Percentiles rank a stretch among this genome's conserved stretches.
Conservation (phyloP, 2,329 filamentous ascomycete species). For the Colletotrichum phormii region DNA sequence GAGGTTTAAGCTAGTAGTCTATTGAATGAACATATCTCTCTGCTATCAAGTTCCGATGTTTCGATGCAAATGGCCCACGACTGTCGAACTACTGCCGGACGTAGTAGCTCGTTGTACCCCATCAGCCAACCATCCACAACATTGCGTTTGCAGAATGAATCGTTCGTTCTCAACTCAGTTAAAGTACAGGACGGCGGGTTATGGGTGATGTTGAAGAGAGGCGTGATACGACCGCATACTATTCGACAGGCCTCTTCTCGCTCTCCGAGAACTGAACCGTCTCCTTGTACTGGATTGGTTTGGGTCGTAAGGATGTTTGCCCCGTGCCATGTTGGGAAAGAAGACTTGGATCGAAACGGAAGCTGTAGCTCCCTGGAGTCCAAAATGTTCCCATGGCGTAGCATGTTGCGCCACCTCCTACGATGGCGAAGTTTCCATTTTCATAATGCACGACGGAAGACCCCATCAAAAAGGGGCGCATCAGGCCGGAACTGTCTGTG, state of each 20-base stretch:
- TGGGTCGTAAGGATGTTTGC: neutral
- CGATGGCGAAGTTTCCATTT: slow-evolving; percentile 66
- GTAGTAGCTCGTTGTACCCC: too few relatives aligned
- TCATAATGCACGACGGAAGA: slow-evolving; percentile 64
- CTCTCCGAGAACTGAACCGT: slow-evolving; percentile 28
- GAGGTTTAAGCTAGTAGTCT: too few relatives aligned
- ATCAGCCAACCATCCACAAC: too few relatives aligned
- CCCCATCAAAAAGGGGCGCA: slow-evolving; percentile 78
- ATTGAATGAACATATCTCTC: neutral
- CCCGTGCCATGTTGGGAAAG: neutral
- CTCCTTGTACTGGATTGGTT: slow-evolving; percentile 3
- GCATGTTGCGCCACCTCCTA: slow-evolving; percentile 87
- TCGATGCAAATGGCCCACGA: neutral
- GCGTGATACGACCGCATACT: slow-evolving; percentile 69
- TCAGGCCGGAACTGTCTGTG: slow-evolving; percentile 13
- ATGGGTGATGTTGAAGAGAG: slow-evolving; percentile 81
- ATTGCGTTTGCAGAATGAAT: slow-evolving; percentile 75
- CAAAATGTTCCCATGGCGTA: slow-evolving; percentile 92
- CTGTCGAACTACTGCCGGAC: too few relatives aligned
- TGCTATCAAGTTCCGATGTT: neutral
- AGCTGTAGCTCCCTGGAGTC: slow-evolving; percentile 71
- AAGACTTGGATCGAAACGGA: slow-evolving; percentile 42
- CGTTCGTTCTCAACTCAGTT: slow-evolving; percentile 85
- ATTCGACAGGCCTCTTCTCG: slow-evolving; percentile 35
- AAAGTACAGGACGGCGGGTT: slow-evolving; percentile 82